Evolutionary conservation across 805 yeast genomes (phyloP), one percentile per base, ranked within the genome.

Genomic region (Metschnikowia lochheadii): DNA sequence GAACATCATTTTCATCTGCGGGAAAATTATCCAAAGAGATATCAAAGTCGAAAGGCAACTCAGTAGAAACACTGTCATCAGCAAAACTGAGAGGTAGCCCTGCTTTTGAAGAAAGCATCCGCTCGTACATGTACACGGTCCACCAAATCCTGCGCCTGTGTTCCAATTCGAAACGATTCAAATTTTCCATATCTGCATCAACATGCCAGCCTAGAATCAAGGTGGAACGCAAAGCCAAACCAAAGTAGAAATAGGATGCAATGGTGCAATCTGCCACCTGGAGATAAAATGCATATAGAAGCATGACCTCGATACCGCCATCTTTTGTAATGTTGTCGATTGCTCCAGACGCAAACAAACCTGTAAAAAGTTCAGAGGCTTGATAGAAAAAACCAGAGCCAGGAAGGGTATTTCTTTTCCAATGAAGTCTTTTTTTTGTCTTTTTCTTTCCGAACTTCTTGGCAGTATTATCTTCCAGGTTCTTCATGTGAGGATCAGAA

Each of bases 231-330:
- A 87, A 64, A 0, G 92, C 92, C 51, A 84, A 75, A 2, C 91
- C 91, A 66, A 87, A 85, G 65, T 86, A 87, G 60, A 87, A 85
- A 59, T 87, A 87, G 3, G 91, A 85, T 0, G 91, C 87, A 6
- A 86, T 84, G 1, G 91, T 87, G 61, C 90, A 85, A 62, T 87
- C 95, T 0, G 92, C 92, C 26, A 87, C 92, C 64, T 87, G 95
- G 31, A 87, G 68, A 62, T 84, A 87, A 60, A 87, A 87, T 0
- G 92, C 92, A 67, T 86, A 86, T 15, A 87, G 67, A 23, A 87
- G 65, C 70, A 85, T 72, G 2, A 85, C 89, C 63, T 87, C 95
- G 20, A 87, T 79, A 52, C 91, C 90, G 36, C 92, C 91, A 62
- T 85, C 90, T 58, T 84, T 80, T 0, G 89, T 85, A 48, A 84